These are phyloP conservation scores for Scutellaria galericulata DNA, from an alignment of 257 asterid genomes.

Conservation along the genomic window DNA sequence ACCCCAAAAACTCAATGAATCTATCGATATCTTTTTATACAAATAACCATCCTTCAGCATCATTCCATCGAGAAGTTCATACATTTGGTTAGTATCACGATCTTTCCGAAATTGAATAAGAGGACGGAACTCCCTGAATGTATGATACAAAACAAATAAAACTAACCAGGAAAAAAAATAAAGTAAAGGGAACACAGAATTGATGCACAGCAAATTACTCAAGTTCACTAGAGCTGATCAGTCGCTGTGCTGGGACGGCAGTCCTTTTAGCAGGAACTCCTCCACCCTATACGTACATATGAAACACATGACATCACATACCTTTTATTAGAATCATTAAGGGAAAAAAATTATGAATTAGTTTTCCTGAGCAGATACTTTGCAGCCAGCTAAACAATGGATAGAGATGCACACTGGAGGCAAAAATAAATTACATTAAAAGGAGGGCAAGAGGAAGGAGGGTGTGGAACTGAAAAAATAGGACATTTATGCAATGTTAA, in stretches of 20 bases:
- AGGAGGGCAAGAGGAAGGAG: neutral
- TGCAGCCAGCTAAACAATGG: neutral
- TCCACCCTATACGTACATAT: slow-evolving; percentile 68
- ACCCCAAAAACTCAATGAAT: slow-evolving; percentile 84
- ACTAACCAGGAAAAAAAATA: slow-evolving; percentile 13
- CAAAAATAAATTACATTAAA: neutral
- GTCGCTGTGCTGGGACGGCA: slow-evolving; percentile 80
- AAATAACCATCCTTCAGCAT: slow-evolving; percentile 93
- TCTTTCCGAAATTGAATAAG: slow-evolving; percentile 86
- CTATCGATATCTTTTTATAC: slow-evolving; percentile 75
- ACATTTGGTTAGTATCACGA: slow-evolving; percentile 70
- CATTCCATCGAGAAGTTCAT: slow-evolving; percentile 91
- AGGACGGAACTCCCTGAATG: slow-evolving; percentile 87
- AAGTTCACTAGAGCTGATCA: slow-evolving; percentile 89
- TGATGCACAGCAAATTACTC: slow-evolving; percentile 62
- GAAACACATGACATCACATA: slow-evolving; percentile 27
- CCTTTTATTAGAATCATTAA: slow-evolving; percentile 19
- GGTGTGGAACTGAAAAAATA: neutral
- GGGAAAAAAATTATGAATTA: neutral
- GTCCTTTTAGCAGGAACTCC: slow-evolving; percentile 71
- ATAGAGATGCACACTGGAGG: neutral
- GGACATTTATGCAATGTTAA: slow-evolving; percentile 2
- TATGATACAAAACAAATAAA: slow-evolving; percentile 27
- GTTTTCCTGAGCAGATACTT: neutral
- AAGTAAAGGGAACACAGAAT: slow-evolving; percentile 21